phyloP scores from a whole-genome alignment of 371 early-diverging fungal genomes.

The Syncephalis fuscata region DNA sequence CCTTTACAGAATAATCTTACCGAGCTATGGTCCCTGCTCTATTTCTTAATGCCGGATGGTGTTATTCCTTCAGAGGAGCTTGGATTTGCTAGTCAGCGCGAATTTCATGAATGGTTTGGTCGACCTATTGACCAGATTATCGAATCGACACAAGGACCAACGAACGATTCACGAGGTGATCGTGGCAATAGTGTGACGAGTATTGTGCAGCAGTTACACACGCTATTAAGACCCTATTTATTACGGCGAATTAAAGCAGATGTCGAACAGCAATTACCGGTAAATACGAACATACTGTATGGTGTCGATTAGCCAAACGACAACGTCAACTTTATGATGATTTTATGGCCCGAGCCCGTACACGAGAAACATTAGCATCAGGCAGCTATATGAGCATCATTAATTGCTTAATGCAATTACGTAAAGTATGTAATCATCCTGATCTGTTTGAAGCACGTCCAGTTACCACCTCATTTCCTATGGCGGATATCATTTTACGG shows the following conservation, averaged over 20 bases:
- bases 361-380: slow-evolving; percentile 50
- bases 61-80: slow-evolving; percentile 36
- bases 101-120: slow-evolving; percentile 84
- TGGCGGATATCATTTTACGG: slow-evolving; percentile 15
- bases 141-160: slow-evolving; percentile 33
- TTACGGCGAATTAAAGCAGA: slow-evolving; percentile 70
- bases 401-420: slow-evolving; percentile 88
- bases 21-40: slow-evolving; percentile 89
- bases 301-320: slow-evolving; percentile 56
- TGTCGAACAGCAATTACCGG: slow-evolving; percentile 78
- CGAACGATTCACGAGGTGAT: slow-evolving; percentile 28
- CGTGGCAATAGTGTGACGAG: slow-evolving; percentile 20
- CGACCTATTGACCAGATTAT: slow-evolving; percentile 67
- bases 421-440: slow-evolving; percentile 96
- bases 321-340: slow-evolving; percentile 80
- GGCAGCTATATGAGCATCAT: slow-evolving; percentile 72
- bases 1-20: slow-evolving; percentile 90
- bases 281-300: slow-evolving; percentile 67
- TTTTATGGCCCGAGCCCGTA: slow-evolving; percentile 71
- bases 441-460: slow-evolving; percentile 73
- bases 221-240: slow-evolving; percentile 70
- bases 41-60: slow-evolving; percentile 57
- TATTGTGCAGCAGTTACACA: slow-evolving; percentile 39
- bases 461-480: slow-evolving; percentile 57
- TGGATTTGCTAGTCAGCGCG: slow-evolving; percentile 67